Base-by-base conservation (phyloP, 257 asterid genomes). In the Ophiorrhiza pumila region DNA sequence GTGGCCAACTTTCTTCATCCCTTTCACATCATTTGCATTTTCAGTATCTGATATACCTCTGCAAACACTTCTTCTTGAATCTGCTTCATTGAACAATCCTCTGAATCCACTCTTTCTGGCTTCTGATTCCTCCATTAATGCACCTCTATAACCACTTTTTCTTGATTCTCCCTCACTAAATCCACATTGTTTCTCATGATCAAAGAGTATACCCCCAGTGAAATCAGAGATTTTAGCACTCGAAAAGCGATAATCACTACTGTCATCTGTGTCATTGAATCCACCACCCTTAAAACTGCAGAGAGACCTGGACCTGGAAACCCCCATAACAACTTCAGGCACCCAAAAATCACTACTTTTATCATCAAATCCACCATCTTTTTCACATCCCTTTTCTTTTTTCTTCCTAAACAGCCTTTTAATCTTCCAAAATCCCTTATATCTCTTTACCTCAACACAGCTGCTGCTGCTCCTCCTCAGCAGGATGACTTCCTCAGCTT, bases 141-240 rank as follows among this genome's bases (percentile, higher is more conserved):
- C 39, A 37, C 78, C 73, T 53, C 68, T 65, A 15, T 35, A 69
- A 1, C 84, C 84, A 75, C 81, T 78, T 31, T 58, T 77, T 37
- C 94, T 81, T 14, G 80, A 78, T 53, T 80, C 90, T 13, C 72
- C 57, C n/a, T 65, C 78, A 35, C 46, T 25, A 7, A 25, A 59
- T 0, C 82, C 80, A 17, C 49, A 74, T 41, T 66, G 81, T 68
- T 47, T 74, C 10, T 77, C 90, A 43, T 78, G 73, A 75, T 85
- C 90, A 42, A 85, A 78, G 55, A 90, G 80, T 4, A 86, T 71
- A 41, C 95, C 91, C 25, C 89, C 81, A 0, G 97, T 87, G 20
- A 87, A 89, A 74, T 93, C 97, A 18, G 98, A 91, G 14, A 91
- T 89, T 72, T 93, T 93, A n/a, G 97, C 98, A 77, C 96, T 91